Percentiles rank a stretch among this genome's conserved stretches.
These are phyloP conservation scores for Didymella pomorum DNA, from an alignment of 2,329 filamentous ascomycete genomes.

Conservation along the genomic window DNA sequence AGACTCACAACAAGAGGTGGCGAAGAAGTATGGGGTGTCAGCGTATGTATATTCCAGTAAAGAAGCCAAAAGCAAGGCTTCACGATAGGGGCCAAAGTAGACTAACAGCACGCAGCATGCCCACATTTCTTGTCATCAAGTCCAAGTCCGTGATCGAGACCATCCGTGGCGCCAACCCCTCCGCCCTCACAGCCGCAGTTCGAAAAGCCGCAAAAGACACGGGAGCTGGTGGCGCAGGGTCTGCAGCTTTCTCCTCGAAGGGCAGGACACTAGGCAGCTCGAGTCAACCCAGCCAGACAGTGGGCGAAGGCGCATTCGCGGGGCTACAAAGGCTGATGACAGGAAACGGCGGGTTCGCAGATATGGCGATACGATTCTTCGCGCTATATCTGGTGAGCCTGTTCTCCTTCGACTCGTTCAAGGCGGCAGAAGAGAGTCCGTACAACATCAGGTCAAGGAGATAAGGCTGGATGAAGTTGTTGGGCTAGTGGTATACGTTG, in stretches of 20 bases:
- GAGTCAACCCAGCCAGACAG: conserved; percentile 34
- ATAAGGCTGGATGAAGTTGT: background rate
- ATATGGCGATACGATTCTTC: conserved; percentile 55
- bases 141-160: conserved; percentile 55
- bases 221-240: conserved; percentile 46
- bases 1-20: conserved; percentile 60
- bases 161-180: conserved; percentile 59
- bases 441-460: conserved; percentile 48
- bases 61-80: too few relatives aligned
- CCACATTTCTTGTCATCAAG: conserved; percentile 59
- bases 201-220: conserved; percentile 54
- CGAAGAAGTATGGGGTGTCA: conserved; percentile 58
- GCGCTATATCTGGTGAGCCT: conserved; percentile 57
- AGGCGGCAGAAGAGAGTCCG: conserved; percentile 55
- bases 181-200: conserved; percentile 57
- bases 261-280: conserved; percentile 54
- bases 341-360: conserved; percentile 49
- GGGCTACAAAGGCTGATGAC: conserved; percentile 37
- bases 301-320: conserved; percentile 36
- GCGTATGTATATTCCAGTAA: conserved; percentile 48
- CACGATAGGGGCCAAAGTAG: too few relatives aligned
- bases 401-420: conserved; percentile 55
- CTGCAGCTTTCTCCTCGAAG: conserved; percentile 51
- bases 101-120: conserved; percentile 50
- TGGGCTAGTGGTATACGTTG: too few relatives aligned